phyloP scores from a whole-genome alignment of 805 yeast species.

The Starmerella cellae region DNA sequence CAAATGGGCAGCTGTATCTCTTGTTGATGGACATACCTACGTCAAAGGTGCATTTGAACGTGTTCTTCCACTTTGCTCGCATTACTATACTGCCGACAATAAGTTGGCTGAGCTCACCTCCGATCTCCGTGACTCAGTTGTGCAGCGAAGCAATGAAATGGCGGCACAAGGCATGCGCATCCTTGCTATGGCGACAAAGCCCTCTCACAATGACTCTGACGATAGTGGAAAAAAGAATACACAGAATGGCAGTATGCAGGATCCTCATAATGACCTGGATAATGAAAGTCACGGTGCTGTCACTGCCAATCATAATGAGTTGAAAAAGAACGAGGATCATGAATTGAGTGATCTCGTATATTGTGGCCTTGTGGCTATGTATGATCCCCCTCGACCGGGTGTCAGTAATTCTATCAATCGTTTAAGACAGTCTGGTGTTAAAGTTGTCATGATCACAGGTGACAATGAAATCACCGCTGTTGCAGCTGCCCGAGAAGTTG shows the following conservation, averaged over 20 bases:
- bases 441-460: slow-evolving; percentile 94
- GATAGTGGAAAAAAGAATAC: not conserved
- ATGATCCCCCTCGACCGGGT: slow-evolving; percentile 91
- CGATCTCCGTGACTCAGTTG: slow-evolving; percentile 36
- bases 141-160: slow-evolving; percentile 45
- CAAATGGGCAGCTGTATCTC: slow-evolving; percentile 80
- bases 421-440: slow-evolving; percentile 84
- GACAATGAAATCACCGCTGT: slow-evolving; percentile 42
- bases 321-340: slow-evolving; percentile 31
- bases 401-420: slow-evolving; percentile 63
- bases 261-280: not conserved
- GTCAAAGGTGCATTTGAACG: slow-evolving; percentile 89
- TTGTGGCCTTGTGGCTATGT: slow-evolving; percentile 86
- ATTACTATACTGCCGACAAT: slow-evolving; percentile 42
- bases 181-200: slow-evolving; percentile 53
- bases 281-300: too few relatives aligned
- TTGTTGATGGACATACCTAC: slow-evolving; percentile 48
- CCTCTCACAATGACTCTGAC: slow-evolving; percentile 31
- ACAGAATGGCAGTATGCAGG: not conserved
- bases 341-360: slow-evolving; percentile 65
- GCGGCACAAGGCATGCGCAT: slow-evolving; percentile 81
- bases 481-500: slow-evolving; percentile 44
- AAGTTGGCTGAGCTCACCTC: slow-evolving; percentile 42
- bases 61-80: slow-evolving; percentile 47
- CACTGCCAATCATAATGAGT: slow-evolving; percentile 31